These are phyloP conservation scores for Osmozyma mogii DNA, from an alignment of 805 yeast species.

Conservation along the genomic window DNA sequence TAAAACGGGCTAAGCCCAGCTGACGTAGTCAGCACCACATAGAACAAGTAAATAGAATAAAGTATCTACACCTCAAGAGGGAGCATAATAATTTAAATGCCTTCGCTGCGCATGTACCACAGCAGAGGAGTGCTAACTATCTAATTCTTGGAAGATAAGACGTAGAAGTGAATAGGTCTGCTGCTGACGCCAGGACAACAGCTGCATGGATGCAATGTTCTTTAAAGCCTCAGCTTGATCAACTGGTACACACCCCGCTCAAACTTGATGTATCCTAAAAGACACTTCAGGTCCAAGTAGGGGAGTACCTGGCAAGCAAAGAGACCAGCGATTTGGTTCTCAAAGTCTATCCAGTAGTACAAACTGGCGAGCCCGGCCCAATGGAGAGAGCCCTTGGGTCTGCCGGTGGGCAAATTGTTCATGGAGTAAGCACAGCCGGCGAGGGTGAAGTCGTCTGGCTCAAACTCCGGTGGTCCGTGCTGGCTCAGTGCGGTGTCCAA, in stretches of 20 bases:
- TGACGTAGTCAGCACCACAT: neutral
- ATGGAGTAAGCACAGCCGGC: constrained; percentile 23
- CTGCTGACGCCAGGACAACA: too few relatives aligned
- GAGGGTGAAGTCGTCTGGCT: constrained; percentile 25
- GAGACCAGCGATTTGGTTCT: constrained; percentile 30
- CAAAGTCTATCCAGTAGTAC: constrained; percentile 32
- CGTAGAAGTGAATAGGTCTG: too few relatives aligned
- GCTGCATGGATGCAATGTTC: too few relatives aligned
- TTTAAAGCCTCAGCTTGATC: neutral
- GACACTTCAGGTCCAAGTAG: constrained; percentile 15
- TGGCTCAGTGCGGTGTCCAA: constrained; percentile 12
- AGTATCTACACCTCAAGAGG: too few relatives aligned
- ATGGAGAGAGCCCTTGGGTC: constrained; percentile 26
- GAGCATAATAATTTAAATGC: too few relatives aligned
- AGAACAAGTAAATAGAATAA: too few relatives aligned
- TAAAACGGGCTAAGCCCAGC: neutral
- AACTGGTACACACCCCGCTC: constrained; percentile 9
- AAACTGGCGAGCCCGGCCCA: constrained; percentile 37
- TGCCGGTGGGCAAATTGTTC: constrained; percentile 22
- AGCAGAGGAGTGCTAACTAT: too few relatives aligned
- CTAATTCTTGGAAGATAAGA: too few relatives aligned
- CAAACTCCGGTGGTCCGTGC: constrained; percentile 2
- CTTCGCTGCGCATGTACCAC: too few relatives aligned
- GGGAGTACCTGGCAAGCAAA: constrained; percentile 35
- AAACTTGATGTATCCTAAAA: constrained; percentile 7